Evolutionary conservation across 441 rosid genomes (phyloP).

Genomic region (Jatropha multifida): DNA sequence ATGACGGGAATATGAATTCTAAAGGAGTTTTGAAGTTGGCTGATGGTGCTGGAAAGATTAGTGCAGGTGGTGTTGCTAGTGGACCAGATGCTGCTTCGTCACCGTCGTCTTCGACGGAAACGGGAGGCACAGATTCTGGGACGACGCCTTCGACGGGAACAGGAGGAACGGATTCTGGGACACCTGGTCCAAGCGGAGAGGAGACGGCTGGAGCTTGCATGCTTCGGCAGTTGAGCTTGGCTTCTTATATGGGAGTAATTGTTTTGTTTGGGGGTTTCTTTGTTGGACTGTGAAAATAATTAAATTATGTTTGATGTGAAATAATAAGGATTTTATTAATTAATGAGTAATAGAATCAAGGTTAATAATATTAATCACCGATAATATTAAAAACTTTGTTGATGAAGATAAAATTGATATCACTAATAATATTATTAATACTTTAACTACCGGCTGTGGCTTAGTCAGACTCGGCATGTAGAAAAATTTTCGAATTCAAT

Average conservation of each 20-base stretch:
- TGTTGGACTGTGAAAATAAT: background rate
- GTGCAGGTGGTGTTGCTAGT: background rate
- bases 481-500: too few species aligned
- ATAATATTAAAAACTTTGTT: too few species aligned
- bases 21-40: conserved; percentile 38
- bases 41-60: background rate
- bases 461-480: too few species aligned
- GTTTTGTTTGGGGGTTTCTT: conserved; percentile 4
- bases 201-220: background rate
- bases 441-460: too few species aligned
- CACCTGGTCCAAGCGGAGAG: background rate
- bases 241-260: background rate
- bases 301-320: background rate
- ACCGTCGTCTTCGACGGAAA: background rate
- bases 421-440: too few species aligned
- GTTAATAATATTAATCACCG: too few species aligned
- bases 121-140: too few species aligned
- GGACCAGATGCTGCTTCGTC: background rate
- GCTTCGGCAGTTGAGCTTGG: background rate
- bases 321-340: background rate
- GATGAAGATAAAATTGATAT: too few species aligned
- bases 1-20: conserved; percentile 29
- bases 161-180: background rate
- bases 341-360: too few species aligned
- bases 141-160: background rate